These are phyloP conservation scores for Neonectria neomacrospora DNA, from an alignment of 2,329 filamentous ascomycete species.

Conservation along the genomic window DNA sequence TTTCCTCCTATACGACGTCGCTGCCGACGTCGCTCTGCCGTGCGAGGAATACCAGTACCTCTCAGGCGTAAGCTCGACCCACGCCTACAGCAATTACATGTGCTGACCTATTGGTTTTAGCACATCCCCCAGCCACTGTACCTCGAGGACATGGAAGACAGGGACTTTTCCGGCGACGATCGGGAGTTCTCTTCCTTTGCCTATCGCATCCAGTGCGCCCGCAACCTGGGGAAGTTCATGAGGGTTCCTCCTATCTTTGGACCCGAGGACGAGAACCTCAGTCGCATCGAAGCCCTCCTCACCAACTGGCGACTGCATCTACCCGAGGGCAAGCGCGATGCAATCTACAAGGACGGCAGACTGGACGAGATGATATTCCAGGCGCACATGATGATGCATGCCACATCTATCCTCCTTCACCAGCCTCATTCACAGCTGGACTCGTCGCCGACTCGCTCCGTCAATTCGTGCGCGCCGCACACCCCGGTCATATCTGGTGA, in stretches of 20 bases:
- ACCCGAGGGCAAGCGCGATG: conserved; percentile 75
- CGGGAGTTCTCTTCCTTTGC: conserved; percentile 84
- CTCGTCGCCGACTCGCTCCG: conserved; percentile 64
- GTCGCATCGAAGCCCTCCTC: conserved; percentile 62
- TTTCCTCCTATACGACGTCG: conserved; percentile 75
- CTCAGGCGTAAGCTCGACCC: conserved; percentile 59
- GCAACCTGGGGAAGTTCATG: conserved; percentile 83
- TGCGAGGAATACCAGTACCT: conserved; percentile 83
- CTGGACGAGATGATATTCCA: conserved; percentile 94
- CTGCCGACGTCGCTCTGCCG: conserved; percentile 76
- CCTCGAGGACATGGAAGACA: conserved; percentile 80
- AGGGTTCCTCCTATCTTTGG: conserved; percentile 62
- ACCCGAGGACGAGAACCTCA: conserved; percentile 64
- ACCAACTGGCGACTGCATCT: conserved; percentile 85
- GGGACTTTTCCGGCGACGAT: conserved; percentile 76
- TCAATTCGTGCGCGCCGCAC: conserved; percentile 76
- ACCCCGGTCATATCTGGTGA: conserved; percentile 60
- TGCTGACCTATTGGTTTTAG: conserved; percentile 50
- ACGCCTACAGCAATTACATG: conserved; percentile 4
- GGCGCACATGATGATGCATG: conserved; percentile 80
- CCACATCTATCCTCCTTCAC: conserved; percentile 78
- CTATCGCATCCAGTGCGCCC: conserved; percentile 83
- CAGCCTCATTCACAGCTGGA: conserved; percentile 82
- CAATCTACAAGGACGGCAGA: conserved; percentile 74
- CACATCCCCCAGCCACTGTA: conserved; percentile 68